Conservation (phyloP, 2,329 filamentous ascomycete species). For the Curvularia hawaiiensis region DNA sequence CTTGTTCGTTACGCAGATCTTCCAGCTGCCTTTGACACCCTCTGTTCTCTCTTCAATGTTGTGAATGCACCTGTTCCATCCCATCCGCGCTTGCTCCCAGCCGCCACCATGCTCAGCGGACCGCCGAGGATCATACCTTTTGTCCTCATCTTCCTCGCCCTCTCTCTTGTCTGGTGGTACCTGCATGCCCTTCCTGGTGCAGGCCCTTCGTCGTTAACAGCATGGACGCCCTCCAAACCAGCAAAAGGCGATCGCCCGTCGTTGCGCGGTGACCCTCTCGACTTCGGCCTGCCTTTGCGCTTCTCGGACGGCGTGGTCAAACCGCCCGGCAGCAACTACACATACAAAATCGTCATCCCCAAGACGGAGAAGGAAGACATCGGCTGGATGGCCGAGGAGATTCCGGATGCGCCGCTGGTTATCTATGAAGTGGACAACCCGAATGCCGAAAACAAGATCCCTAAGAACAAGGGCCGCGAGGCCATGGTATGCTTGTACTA, state of each 20-base stretch:
- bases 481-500: constrained; percentile 53
- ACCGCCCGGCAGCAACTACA: constrained; percentile 45
- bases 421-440: constrained; percentile 61
- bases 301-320: constrained; percentile 40
- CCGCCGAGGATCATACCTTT: constrained; percentile 42
- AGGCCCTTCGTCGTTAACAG: constrained; percentile 16
- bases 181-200: constrained; percentile 22
- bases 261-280: constrained; percentile 36
- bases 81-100: not conserved
- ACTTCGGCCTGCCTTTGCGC: constrained; percentile 43
- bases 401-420: constrained; percentile 45
- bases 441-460: constrained; percentile 55
- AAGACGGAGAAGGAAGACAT: constrained; percentile 48
- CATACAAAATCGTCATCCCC: constrained; percentile 42
- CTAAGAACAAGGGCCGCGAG: constrained; percentile 66
- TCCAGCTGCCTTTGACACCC: not conserved
- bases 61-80: not conserved
- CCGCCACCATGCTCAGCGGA: constrained; percentile 39
- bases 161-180: constrained; percentile 42
- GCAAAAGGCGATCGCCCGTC: constrained; percentile 15
- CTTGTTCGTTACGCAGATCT: constrained; percentile 5
- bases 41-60: constrained; percentile 9
- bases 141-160: constrained; percentile 31
- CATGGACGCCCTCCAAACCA: constrained; percentile 21
- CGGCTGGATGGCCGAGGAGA: constrained; percentile 43